Base-by-base conservation (phyloP, 495 filamentous ascomycete genomes). In the Hamigera avellanea region DNA sequence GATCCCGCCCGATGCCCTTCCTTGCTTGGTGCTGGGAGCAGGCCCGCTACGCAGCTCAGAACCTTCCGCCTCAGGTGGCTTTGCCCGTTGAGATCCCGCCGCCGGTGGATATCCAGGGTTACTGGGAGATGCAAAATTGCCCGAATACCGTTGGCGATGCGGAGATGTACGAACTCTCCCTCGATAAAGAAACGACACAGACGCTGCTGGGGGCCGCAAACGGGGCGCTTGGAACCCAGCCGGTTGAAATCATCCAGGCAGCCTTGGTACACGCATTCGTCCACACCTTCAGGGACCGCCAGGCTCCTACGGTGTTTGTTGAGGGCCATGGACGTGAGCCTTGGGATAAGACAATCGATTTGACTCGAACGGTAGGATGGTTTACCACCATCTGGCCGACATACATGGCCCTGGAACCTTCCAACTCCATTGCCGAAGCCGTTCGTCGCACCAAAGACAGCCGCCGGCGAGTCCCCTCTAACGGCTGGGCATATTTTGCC, bases 311-410 rank as follows among this genome's bases (percentile, higher is more conserved):
- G 3, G 43, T 77, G 1, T 52, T 50, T 32, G 45, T 26, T 10
- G 66, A 70, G 43, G 59, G 53, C 23, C 66, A 71, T 39, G 66
- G 67, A 3, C 52, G 67, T 8, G 64, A 69, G 36, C 34, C 57
- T 2, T 60, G 47, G 37, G 51, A 57, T 14, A 4, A 26, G 6
- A 35, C 35, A 5, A 49, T 67, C 32, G 62, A 72, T 45, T 25
- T 70, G 16, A 58, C 65, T 6, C 45, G 48, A 6, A 68, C 66
- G 5, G 53, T 70, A 9, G 66, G 67, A 3, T 67, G 64, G 64
- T 67, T 67, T 46, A 67, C 64, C n/a, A 56, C 59, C 2, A 52
- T 65, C 19, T 48, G 40, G 25, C 61, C 62, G 0, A 14, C 58
- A 3, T n/a, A 23, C 12, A 19, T 44, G 15, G 8, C 15, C 12